Base-by-base conservation (phyloP, 2,329 filamentous ascomycete species). In the Fonsecaea monophora region DNA sequence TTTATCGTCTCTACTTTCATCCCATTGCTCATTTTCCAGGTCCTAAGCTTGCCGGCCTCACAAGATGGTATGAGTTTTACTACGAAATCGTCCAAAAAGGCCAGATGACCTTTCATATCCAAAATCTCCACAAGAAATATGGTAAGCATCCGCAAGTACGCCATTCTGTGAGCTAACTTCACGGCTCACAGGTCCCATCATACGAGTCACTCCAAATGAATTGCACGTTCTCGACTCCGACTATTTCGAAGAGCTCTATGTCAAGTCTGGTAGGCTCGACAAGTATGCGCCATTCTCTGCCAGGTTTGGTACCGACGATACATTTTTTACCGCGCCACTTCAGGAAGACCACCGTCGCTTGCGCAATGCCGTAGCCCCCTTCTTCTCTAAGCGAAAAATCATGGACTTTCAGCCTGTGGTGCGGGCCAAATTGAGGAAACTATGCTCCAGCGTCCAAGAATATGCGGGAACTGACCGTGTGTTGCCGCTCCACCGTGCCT, bases 101-200 rank as follows among this genome's bases (percentile, higher is more conserved):
- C 0, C 67, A 68, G 13, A 80, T 76, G 50, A 69, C 77, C 6
- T 76, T 72, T 71, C 68, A 77, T 54, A 72, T 80, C 10, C 60
- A 74, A 56, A 65, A 73, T 12, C 71, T 80, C 73, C 77, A 80
- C 64, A 40, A 73, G 15, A 62, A 69, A 66, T 79, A 78, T 45
- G 77, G 77, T 60, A 13, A 48, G 48, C 40, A 53, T 50, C 30
- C 40, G 50, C 32, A 30, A 21, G 42, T 15, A 18, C 18, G 18
- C 58, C 18, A 15, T 9, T 15, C 40, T 32, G 30, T 40, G 45
- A 45, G 15, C 53, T 64, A 38, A 65, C 21, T 18, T 35, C 2
- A 13, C 18, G n/a, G 7, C 4, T 18, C 25, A 13, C 38, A 63
- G 61, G 61, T 1, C 77, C 76, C 0, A 75, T 78, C 25, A 58